Evolutionary conservation across 192 early-diverging fungal species (phyloP).

Genomic region (Umbelopsis sp.): DNA sequence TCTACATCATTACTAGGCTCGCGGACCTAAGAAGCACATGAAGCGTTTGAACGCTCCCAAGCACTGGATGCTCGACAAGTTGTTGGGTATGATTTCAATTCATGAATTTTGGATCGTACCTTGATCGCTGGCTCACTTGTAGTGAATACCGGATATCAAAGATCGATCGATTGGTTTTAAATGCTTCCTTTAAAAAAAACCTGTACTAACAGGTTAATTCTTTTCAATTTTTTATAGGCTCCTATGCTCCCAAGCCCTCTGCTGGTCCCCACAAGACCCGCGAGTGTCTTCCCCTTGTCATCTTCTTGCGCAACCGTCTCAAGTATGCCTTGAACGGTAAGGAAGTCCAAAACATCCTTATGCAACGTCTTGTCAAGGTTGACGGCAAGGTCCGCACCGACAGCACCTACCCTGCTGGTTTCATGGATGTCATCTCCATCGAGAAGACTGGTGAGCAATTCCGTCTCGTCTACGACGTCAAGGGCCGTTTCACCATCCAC

Average conservation of each 20-base stretch:
- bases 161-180: not conserved
- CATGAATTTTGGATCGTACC: conserved; percentile 42
- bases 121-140: not conserved
- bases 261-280: conserved; percentile 99
- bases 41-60: conserved; percentile 98
- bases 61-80: conserved; percentile 99
- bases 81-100: conserved; percentile 84
- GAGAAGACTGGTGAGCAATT: conserved; percentile 99
- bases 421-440: conserved; percentile 94
- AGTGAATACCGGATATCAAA: conserved; percentile 17
- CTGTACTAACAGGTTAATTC: not conserved
- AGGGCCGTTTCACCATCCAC: conserved; percentile 99
- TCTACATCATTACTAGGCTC: conserved; percentile 56
- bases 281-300: conserved; percentile 96
- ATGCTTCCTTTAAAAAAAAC: not conserved
- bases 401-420: conserved; percentile 94
- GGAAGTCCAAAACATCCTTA: conserved; percentile 94
- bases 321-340: conserved; percentile 98
- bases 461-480: conserved; percentile 99
- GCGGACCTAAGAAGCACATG: conserved; percentile 99
- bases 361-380: conserved; percentile 99
- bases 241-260: conserved; percentile 88
- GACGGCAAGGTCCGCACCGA: conserved; percentile 99
- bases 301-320: conserved; percentile 99
- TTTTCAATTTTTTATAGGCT: conserved; percentile 20